Conservation (phyloP, 495 filamentous ascomycete species). For the Stereocaulon alpinum region DNA sequence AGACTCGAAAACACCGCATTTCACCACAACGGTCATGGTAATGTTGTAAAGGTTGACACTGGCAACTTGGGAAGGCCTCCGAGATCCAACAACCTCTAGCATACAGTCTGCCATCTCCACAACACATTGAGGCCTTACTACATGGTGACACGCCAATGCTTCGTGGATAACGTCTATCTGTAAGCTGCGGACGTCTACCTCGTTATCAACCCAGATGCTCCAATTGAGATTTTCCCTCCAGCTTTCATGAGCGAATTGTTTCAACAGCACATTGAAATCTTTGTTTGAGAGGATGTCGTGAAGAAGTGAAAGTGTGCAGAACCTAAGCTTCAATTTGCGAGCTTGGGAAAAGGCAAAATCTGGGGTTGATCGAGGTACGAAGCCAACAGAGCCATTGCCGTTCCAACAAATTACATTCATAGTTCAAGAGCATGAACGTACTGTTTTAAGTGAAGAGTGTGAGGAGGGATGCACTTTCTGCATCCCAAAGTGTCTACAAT, state of each 20-base stretch:
- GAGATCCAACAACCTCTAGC: constrained; percentile 30
- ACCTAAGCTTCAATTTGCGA: constrained; percentile 31
- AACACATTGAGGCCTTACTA: constrained; percentile 52
- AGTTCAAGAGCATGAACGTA: too few relatives aligned
- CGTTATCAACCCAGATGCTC: constrained; percentile 26
- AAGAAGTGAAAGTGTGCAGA: constrained; percentile 26
- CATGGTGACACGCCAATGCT: constrained; percentile 44
- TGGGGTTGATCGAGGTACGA: constrained; percentile 12
- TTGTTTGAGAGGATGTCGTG: constrained; percentile 37
- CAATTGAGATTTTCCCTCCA: constrained; percentile 30
- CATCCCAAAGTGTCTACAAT: too few relatives aligned
- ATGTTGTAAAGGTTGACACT: constrained; percentile 20
- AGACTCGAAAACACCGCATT: constrained; percentile 5
- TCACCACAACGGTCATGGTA: not conserved
- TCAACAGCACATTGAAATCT: constrained; percentile 30
- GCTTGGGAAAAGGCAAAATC: constrained; percentile 32
- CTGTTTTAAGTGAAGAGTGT: too few relatives aligned
- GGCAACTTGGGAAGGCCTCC: not conserved
- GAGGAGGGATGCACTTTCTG: too few relatives aligned
- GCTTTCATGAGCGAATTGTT: constrained; percentile 30
- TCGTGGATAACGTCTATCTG: constrained; percentile 46
- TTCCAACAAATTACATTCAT: not conserved
- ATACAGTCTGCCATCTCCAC: constrained; percentile 43
- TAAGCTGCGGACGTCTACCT: constrained; percentile 32
- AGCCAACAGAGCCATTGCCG: not conserved